These are phyloP conservation scores for Guyanaporus albipodus DNA, from an alignment of 768 basidiomycete species.

Conservation along the genomic window DNA sequence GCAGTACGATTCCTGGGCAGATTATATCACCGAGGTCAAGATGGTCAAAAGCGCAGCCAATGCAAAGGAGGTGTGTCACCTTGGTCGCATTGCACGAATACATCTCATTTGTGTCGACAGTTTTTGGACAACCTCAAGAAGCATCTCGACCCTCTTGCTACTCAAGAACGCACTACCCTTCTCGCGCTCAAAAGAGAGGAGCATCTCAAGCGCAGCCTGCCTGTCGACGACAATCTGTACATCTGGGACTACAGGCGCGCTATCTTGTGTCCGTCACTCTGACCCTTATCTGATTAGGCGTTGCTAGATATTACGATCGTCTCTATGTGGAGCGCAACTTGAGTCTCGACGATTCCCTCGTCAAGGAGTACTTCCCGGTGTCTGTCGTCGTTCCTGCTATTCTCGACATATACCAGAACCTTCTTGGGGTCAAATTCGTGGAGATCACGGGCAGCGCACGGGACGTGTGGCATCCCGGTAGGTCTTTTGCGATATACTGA, in stretches of 20 bases:
- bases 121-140: conserved; percentile 75
- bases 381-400: conserved; percentile 78
- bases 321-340: conserved; percentile 60
- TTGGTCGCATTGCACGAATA: neutral
- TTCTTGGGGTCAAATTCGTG: conserved; percentile 70
- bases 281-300: neutral
- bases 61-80: conserved; percentile 47
- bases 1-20: conserved; percentile 78
- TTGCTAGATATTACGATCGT: conserved; percentile 30
- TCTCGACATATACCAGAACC: conserved; percentile 76
- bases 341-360: conserved; percentile 67
- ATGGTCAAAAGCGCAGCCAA: conserved; percentile 74
- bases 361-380: conserved; percentile 91
- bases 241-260: conserved; percentile 79
- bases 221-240: conserved; percentile 69
- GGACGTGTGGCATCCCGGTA: conserved; percentile 80
- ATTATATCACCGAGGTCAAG: conserved; percentile 79
- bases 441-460: conserved; percentile 50
- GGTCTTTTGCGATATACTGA: conserved; percentile 9
- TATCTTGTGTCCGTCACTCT: neutral
- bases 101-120: conserved; percentile 33
- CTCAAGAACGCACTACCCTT: conserved; percentile 62
- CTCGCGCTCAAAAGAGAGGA: conserved; percentile 75
- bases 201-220: conserved; percentile 52
- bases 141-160: conserved; percentile 69